These are phyloP conservation scores for Melocanna baccifera DNA, from an alignment of 176 grass and related monocot species.

Conservation along the genomic window DNA sequence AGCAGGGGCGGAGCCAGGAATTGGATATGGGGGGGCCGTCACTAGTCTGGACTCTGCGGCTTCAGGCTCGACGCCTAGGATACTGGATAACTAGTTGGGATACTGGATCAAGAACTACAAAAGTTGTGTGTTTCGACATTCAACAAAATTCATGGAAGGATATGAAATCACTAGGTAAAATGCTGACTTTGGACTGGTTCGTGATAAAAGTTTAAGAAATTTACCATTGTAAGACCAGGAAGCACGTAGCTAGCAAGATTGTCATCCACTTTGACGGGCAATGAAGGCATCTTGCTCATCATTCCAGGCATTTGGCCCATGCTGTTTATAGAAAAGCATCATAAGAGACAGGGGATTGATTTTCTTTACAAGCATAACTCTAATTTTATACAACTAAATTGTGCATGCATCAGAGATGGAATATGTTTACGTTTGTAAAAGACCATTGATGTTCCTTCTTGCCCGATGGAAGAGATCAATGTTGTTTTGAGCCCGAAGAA, in stretches of 20 bases:
- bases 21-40: too few relatives aligned
- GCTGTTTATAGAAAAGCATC: conserved; percentile 47
- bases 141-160: background rate
- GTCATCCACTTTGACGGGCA: conserved; percentile 56
- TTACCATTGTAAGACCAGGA: conserved; percentile 58
- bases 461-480: conserved; percentile 56
- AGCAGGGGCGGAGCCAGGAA: too few relatives aligned
- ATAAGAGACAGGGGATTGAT: conserved; percentile 18
- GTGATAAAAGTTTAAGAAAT: background rate
- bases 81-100: background rate
- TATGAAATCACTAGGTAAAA: background rate
- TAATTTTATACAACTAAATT: background rate
- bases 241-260: conserved; percentile 54
- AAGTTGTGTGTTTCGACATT: background rate
- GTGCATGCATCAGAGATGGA: background rate
- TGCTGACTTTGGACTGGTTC: background rate
- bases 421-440: conserved; percentile 55
- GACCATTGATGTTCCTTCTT: conserved; percentile 57
- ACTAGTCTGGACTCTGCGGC: too few relatives aligned
- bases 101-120: background rate
- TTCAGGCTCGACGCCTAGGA: too few relatives aligned
- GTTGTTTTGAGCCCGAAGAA: conserved; percentile 67
- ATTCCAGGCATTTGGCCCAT: conserved; percentile 71
- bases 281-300: conserved; percentile 65
- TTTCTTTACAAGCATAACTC: conserved; percentile 13